Base-by-base conservation (phyloP, 2,329 filamentous ascomycete species). In the Pseudogymnoascus sp. region DNA sequence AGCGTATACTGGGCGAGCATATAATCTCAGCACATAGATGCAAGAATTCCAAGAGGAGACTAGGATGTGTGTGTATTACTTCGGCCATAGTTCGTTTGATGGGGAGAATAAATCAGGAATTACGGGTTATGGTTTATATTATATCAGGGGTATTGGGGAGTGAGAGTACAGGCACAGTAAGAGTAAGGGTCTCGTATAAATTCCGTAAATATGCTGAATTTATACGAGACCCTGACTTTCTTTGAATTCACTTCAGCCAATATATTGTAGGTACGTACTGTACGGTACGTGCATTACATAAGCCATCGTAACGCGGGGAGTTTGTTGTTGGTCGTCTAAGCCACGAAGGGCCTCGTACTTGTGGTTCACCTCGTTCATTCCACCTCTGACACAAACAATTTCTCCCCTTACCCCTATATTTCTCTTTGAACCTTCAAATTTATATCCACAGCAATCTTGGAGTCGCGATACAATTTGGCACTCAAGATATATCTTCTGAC, bases 81-180 rank as follows among this genome's bases (percentile, higher is more conserved):
- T 53, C 44, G 44, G 44, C 44, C 44, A 50, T 50, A 50, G 44
- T 50, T 50, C 17, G 44, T 50, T 83, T 15, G 87, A 83, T 1
- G 89, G 87, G 15, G 87, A 89, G 65, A 92, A 82, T 5, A 93
- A 81, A 71, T 92, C 89, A 59, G 86, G 87, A 72, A 92, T 89
- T 68, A 92, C 44, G 44, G 23, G 44, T 50, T 50, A 50, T 28
- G 31, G 23, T 28, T 50, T 50, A 50, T 50, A 28, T 17, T 50
- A 50, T 50, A 50, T 50, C 23, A 50, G 44, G 44, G 44, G 23
- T 50, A 50, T 31, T 50, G 44, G 44, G 44, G 44, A 50, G 15
- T 28, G 44, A 50, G 8, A 28, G 19, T 19, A 11, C 9, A 8
- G 31, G 31, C 10, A 33, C 31, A 33, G 31, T 33, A 28, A 28